Conservation (phyloP, 441 rosid species). For the Macaranga tanarius region DNA sequence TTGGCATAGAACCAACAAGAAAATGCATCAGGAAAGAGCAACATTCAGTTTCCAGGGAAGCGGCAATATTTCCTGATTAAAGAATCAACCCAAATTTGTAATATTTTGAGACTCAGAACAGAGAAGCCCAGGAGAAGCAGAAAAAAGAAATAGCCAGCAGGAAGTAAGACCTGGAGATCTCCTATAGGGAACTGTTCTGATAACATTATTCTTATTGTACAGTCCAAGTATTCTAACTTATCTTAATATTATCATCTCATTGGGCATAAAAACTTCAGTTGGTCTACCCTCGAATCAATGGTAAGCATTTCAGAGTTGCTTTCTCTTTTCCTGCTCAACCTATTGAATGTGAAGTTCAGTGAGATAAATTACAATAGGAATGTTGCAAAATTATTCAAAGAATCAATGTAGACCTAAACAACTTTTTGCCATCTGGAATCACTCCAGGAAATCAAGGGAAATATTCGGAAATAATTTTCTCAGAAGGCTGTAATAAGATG, state of each 20-base stretch:
- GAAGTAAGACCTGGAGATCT: background rate
- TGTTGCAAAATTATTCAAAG: background rate
- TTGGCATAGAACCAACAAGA: background rate
- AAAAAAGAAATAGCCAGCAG: background rate
- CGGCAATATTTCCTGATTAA: background rate
- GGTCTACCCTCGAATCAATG: background rate
- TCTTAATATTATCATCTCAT: background rate
- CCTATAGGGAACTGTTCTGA: background rate
- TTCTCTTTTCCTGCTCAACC: background rate
- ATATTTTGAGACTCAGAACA: background rate
- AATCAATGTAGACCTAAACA: background rate
- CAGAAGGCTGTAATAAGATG: background rate
- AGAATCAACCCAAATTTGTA: background rate
- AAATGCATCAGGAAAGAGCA: background rate
- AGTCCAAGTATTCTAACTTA: background rate
- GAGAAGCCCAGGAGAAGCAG: background rate
- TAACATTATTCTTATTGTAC: background rate
- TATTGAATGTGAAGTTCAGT: slow-evolving; percentile 6
- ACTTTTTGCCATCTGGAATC: background rate
- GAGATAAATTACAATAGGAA: background rate
- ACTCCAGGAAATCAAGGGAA: background rate
- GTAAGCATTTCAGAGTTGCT: background rate
- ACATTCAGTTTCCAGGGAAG: background rate
- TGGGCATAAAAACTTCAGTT: background rate
- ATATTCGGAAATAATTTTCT: background rate